A percentile compares a stretch with the other conserved stretches of the same genome.
Evolutionary conservation across 345 rosid species (phyloP).

Genomic region (Erysimum cheiranthoides): DNA sequence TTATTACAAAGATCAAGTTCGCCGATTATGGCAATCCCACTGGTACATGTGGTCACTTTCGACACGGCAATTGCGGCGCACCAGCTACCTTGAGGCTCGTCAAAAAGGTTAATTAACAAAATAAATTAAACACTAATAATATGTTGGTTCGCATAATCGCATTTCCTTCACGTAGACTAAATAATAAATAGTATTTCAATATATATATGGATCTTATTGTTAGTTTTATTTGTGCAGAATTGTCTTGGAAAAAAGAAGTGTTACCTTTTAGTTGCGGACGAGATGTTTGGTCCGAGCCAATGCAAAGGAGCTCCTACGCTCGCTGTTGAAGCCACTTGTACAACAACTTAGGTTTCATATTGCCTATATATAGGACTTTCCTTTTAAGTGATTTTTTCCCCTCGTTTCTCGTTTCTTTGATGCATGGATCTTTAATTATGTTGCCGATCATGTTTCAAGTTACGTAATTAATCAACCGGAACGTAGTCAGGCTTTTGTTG

Average conservation of each 20-base stretch:
- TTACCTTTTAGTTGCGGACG: background rate
- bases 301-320: constrained; percentile 16
- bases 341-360: constrained; percentile 10
- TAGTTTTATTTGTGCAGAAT: constrained; percentile 17
- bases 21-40: constrained; percentile 35
- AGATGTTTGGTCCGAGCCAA: constrained; percentile 35
- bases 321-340: constrained; percentile 27
- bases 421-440: background rate
- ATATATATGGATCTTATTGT: background rate
- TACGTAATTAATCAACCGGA: too few species aligned
- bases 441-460: background rate
- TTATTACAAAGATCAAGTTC: constrained; percentile 25
- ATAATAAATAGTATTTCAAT: background rate
- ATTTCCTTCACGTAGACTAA: background rate
- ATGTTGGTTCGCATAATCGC: background rate
- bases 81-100: constrained; percentile 11
- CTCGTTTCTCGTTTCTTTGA: background rate
- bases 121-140: background rate
- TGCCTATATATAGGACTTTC: background rate
- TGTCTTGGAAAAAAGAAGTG: constrained; percentile 29
- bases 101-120: constrained; percentile 16
- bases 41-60: constrained; percentile 24
- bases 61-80: constrained; percentile 26
- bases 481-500: too few species aligned
- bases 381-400: background rate